phyloP scores from a whole-genome alignment of 768 basidiomycete genomes.

The Tulasnella sp. region DNA sequence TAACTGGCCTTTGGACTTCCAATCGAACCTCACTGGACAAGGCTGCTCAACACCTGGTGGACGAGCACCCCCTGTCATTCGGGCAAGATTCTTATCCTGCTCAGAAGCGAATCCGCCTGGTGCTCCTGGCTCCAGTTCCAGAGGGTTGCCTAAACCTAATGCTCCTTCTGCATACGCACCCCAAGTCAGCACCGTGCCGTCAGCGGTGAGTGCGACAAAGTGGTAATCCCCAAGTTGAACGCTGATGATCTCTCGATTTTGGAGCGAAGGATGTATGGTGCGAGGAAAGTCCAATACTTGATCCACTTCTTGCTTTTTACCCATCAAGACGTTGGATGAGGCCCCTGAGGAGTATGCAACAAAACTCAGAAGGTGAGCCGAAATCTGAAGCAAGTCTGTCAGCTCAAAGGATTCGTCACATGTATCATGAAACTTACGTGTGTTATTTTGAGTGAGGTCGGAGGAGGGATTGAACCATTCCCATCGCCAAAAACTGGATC shows the following conservation, averaged over 20 bases:
- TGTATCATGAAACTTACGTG: constrained; percentile 43
- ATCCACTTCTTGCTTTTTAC: constrained; percentile 31
- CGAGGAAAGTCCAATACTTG: constrained; percentile 30
- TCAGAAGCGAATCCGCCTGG: constrained; percentile 47
- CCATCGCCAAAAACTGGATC: constrained; percentile 33
- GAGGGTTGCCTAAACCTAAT: constrained; percentile 72
- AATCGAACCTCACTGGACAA: constrained; percentile 59
- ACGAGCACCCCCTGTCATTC: constrained; percentile 17
- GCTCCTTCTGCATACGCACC: constrained; percentile 66
- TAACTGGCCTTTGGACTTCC: constrained; percentile 36
- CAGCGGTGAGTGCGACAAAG: constrained; percentile 64
- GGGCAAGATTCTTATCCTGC: constrained; percentile 22
- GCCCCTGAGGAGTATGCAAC: constrained; percentile 58
- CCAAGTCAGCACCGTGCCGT: constrained; percentile 72
- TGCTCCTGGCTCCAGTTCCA: constrained; percentile 34
- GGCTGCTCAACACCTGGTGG: constrained; percentile 44
- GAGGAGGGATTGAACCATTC: constrained; percentile 11
- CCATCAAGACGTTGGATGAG: constrained; percentile 63
- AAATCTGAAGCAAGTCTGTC: constrained; percentile 34
- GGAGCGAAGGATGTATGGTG: constrained; percentile 54
- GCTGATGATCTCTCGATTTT: constrained; percentile 67
- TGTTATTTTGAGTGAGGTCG: constrained; percentile 36
- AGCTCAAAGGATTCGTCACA: constrained; percentile 14
- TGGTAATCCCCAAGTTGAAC: constrained; percentile 91
- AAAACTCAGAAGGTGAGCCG: constrained; percentile 73